Percentiles rank a stretch among this genome's conserved stretches.
These are phyloP conservation scores for Strobilomyces echinocephalus DNA, from an alignment of 768 basidiomycete species.

Conservation along the genomic window DNA sequence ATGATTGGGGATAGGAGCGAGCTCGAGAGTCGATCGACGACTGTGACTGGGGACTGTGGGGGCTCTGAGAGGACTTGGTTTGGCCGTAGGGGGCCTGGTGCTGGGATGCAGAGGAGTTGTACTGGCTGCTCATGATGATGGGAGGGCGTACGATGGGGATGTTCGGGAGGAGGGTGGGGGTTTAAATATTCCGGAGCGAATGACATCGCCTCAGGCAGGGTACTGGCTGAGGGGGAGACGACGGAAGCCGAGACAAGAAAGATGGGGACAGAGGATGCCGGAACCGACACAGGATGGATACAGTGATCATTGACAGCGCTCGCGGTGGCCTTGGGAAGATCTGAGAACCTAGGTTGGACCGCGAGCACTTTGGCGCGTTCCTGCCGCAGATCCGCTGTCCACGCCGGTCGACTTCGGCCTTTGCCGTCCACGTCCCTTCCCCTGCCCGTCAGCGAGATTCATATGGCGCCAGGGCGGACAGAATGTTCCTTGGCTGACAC, in stretches of 20 bases:
- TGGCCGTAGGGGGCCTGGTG: conserved; percentile 14
- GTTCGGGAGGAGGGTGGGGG: conserved; percentile 1
- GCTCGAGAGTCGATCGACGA: conserved; percentile 18
- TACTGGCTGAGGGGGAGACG: conserved; percentile 12
- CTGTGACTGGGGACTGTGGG: conserved; percentile 16
- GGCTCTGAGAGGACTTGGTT: conserved; percentile 19
- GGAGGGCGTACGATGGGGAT: not conserved
- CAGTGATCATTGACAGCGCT: conserved; percentile 20
- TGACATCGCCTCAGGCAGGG: conserved; percentile 25
- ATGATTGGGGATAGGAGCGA: conserved; percentile 23
- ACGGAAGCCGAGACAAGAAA: conserved; percentile 20
- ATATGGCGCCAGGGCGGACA: conserved; percentile 9
- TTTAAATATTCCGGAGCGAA: conserved; percentile 24
- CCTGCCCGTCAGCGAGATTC: conserved; percentile 1
- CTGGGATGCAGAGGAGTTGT: conserved; percentile 15
- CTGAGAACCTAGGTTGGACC: not conserved
- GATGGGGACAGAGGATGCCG: conserved; percentile 18
- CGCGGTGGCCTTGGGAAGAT: conserved; percentile 12
- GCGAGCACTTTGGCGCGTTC: not conserved
- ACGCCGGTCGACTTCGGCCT: conserved; percentile 1
- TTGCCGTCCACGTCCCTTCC: not conserved
- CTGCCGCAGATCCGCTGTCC: conserved; percentile 15
- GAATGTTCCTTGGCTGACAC: not conserved
- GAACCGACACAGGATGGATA: conserved; percentile 27
- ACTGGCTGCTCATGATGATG: conserved; percentile 25